phyloP scores from a whole-genome alignment of 208 protist species.

The Angomonas ambiguus region DNA sequence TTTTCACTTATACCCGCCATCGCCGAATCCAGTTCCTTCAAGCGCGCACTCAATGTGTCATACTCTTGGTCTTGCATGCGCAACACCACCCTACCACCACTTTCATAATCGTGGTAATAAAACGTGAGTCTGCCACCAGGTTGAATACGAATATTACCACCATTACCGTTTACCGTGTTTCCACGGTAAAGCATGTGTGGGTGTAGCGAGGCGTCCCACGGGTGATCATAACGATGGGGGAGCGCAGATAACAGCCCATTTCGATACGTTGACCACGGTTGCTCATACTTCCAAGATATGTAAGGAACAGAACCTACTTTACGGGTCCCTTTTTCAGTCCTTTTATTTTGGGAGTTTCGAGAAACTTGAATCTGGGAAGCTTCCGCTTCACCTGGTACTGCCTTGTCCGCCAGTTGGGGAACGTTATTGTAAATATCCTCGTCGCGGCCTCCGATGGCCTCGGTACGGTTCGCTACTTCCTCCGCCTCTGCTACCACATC shows the following conservation, averaged over 20 bases:
- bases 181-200: conserved; percentile 62
- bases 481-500: conserved; percentile 47
- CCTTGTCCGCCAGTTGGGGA: background rate
- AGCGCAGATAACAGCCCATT: conserved; percentile 72
- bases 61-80: conserved; percentile 70
- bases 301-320: background rate
- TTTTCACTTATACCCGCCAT: too few relatives aligned
- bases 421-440: conserved; percentile 2
- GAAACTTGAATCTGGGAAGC: too few relatives aligned
- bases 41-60: conserved; percentile 54
- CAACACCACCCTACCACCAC: conserved; percentile 20
- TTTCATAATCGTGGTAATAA: conserved; percentile 42
- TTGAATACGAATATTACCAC: too few relatives aligned
- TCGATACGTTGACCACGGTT: conserved; percentile 74
- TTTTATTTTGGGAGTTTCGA: too few relatives aligned
- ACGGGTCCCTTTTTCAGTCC: too few relatives aligned
- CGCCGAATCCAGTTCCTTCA: conserved; percentile 16
- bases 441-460: conserved; percentile 6
- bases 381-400: conserved; percentile 5
- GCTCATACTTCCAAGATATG: conserved; percentile 28
- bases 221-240: conserved; percentile 79
- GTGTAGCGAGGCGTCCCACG: conserved; percentile 68
- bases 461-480: background rate
- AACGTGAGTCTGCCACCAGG: conserved; percentile 33
- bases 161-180: too few relatives aligned